Conservation (phyloP, 257 asterid species). For the Nicotiana noctiflora region DNA sequence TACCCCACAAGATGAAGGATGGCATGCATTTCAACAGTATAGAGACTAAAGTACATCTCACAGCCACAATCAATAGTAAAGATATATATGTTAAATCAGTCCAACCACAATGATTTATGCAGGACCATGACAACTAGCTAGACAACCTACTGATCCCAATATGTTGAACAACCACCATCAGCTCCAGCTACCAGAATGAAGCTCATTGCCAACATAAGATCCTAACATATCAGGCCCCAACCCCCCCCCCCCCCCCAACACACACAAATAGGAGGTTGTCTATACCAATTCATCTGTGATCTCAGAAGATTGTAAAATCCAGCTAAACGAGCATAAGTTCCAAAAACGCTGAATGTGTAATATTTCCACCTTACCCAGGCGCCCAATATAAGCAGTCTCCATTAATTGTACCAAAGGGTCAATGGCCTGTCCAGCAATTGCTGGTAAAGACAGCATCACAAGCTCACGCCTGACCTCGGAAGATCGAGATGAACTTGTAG, state of each 20-base stretch:
- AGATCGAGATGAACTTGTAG: conserved; percentile 17
- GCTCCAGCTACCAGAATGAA: neutral
- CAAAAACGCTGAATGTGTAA: neutral
- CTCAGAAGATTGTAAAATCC: neutral
- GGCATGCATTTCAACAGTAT: neutral
- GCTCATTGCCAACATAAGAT: neutral
- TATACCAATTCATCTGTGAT: neutral
- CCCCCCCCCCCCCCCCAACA: neutral
- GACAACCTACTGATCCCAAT: neutral
- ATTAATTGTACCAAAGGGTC: conserved; percentile 72
- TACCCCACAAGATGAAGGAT: neutral
- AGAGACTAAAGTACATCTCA: neutral
- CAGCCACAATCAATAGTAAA: neutral
- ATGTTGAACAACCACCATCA: neutral
- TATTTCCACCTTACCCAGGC: conserved; percentile 48
- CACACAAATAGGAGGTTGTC: neutral
- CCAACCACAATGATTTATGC: neutral
- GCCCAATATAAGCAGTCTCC: conserved; percentile 93
- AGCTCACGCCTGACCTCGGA: conserved; percentile 55
- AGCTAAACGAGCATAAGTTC: neutral
- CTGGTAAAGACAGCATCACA: conserved; percentile 68
- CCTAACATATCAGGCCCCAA: neutral
- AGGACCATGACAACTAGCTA: neutral
- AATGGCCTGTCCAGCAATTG: conserved; percentile 84
- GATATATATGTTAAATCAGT: neutral